Base-by-base conservation (phyloP, 2,329 filamentous ascomycete species). In the Botrytis paeoniae region DNA sequence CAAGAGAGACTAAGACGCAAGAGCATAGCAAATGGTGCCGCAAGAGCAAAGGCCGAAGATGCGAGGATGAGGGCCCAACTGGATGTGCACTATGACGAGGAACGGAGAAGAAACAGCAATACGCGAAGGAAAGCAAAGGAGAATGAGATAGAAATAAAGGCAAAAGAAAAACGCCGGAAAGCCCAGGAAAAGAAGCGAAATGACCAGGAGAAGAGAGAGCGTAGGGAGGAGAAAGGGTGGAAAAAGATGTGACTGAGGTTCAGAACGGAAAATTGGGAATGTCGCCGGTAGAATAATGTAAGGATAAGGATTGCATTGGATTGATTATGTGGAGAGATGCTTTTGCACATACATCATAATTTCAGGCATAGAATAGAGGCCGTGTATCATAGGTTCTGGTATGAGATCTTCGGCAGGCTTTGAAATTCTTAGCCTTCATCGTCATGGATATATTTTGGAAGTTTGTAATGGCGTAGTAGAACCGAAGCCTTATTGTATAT, bases 1-100 rank as follows among this genome's bases (percentile, higher is more conserved):
- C 41, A 35, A 54, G 68, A 57, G 32, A 39, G 12, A 29, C 64
- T 37, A 39, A 39, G 48, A 37, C 43, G 71, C 20, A n/a, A 32
- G 25, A 51, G 64, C 29, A 20, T 37, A n/a, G 64, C 57, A 41
- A 69, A 39, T 25, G 59, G 35, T 39, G 59, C 12, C 35, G 20
- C 59, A 39, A 29, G 29, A 48, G 29, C 51, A 25, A 71, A 60
- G 64, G 18, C 60, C n/a, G 22, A 60, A 22, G 71, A 72, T 70
- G 66, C 18, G 29, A 29, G 20, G 7, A 39, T 70, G 1, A 51
- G n/a, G 25, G 29, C 22, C 20, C 29, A 64, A 12, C 25, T 61
- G 37, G 69, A 48, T 7, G 57, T 14, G 18, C 71, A 73, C 54
- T 43, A 37, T 37, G 37, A 70, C 37, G 70, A 54, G 25, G 57